phyloP scores from a whole-genome alignment of 202 grass and related monocot genomes.

The Panicum virgatum region DNA sequence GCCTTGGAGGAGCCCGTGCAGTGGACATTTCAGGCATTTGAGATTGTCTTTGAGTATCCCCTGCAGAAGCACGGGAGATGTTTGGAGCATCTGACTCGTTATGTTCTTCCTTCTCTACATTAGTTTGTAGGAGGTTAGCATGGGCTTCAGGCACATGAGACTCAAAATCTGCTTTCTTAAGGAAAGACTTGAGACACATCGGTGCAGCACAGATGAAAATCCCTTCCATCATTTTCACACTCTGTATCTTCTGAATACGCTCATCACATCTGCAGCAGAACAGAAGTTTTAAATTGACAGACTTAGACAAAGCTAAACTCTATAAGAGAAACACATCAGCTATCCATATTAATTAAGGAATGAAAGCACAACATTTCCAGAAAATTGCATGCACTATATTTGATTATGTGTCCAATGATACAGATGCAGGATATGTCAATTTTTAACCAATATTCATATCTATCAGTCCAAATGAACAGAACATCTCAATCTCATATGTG shows the following conservation, averaged over 20 bases:
- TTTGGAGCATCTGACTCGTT: slow-evolving; percentile 74
- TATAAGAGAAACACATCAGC: neutral
- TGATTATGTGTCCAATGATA: neutral
- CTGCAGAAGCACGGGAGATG: slow-evolving; percentile 53
- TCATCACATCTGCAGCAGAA: slow-evolving; percentile 79
- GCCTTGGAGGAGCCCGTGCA: slow-evolving; percentile 63
- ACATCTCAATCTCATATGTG: slow-evolving; percentile 1
- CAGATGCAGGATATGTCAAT: neutral
- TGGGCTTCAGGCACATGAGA: slow-evolving; percentile 75
- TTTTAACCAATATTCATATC: neutral
- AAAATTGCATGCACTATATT: neutral
- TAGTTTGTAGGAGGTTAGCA: slow-evolving; percentile 65
- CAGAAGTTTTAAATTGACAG: slow-evolving; percentile 28
- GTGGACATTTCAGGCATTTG: slow-evolving; percentile 81
- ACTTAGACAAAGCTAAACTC: neutral
- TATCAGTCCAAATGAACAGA: slow-evolving; percentile 9
- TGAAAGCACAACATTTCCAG: neutral
- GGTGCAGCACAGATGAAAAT: slow-evolving; percentile 95
- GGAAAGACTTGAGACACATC: slow-evolving; percentile 94
- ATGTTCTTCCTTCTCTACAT: slow-evolving; percentile 60
- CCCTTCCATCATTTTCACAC: slow-evolving; percentile 96
- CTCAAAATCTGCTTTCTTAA: slow-evolving; percentile 78
- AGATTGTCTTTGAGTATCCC: slow-evolving; percentile 69
- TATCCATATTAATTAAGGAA: slow-evolving; percentile 2
- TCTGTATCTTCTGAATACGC: slow-evolving; percentile 98